A percentile compares a stretch with the other conserved stretches of the same genome.
Evolutionary conservation across 2,329 filamentous ascomycete genomes (phyloP).

Genomic region (Pseudopithomyces maydicus): DNA sequence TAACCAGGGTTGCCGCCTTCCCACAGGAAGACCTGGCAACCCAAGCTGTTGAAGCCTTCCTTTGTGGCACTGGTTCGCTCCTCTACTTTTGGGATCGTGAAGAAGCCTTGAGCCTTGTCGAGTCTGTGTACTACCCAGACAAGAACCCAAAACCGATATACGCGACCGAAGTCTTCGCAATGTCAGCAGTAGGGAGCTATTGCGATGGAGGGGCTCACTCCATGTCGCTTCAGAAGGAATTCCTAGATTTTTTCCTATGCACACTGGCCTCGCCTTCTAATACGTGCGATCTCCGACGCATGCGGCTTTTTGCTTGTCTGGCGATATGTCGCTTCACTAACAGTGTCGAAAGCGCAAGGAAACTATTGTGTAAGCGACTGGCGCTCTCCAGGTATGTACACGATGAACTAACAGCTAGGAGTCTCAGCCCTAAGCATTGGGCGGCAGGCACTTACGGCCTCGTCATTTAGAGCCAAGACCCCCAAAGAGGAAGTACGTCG

Average conservation of each 20-base stretch:
- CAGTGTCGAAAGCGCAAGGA: constrained; percentile 7
- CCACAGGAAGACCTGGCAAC: constrained; percentile 5
- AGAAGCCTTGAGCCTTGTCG: constrained; percentile 8
- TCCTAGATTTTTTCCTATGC: constrained; percentile 4
- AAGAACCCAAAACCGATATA: background rate
- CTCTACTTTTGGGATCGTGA: constrained; percentile 10
- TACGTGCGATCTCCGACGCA: background rate
- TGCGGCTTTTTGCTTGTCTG: constrained; percentile 12
- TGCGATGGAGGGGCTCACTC: constrained; percentile 1
- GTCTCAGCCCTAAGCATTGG: constrained; percentile 7
- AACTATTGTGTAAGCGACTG: constrained; percentile 7
- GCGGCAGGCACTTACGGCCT: constrained; percentile 3
- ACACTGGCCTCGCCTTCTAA: constrained; percentile 4
- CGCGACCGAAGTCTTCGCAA: constrained; percentile 12
- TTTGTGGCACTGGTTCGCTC: constrained; percentile 11
- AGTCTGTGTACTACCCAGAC: constrained; percentile 10
- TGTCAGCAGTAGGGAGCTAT: constrained; percentile 14
- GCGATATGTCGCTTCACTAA: constrained; percentile 11
- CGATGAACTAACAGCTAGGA: constrained; percentile 2
- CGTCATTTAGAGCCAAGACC: background rate
- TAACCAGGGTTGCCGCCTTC: constrained; percentile 2
- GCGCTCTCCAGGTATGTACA: background rate
- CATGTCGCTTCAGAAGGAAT: background rate
- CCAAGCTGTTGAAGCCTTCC: constrained; percentile 10
- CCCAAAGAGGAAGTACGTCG: constrained; percentile 1